A percentile compares a stretch with the other conserved stretches of the same genome.
These are phyloP conservation scores for Colletotrichum truncatum DNA, from an alignment of 2,329 filamentous ascomycete genomes.

Conservation along the genomic window DNA sequence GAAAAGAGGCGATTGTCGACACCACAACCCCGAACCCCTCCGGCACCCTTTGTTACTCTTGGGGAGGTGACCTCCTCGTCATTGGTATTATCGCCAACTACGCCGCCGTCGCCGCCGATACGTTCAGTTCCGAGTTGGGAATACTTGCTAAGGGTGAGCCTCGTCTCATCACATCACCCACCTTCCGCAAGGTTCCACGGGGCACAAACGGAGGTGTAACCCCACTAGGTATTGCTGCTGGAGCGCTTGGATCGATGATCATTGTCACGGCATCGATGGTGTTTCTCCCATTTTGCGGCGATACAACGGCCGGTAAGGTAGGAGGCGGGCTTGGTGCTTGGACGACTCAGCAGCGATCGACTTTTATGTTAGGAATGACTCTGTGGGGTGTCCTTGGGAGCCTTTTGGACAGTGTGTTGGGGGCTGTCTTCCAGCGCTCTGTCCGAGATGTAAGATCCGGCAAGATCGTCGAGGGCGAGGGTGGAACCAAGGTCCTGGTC, in stretches of 20 bases:
- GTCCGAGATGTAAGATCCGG: constrained; percentile 85
- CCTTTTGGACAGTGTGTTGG: constrained; percentile 86
- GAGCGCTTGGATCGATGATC: constrained; percentile 77
- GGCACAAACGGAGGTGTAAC: constrained; percentile 97
- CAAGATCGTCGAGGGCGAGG: constrained; percentile 88
- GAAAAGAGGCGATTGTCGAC: constrained; percentile 50
- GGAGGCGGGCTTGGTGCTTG: constrained; percentile 58
- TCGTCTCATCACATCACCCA: constrained; percentile 84
- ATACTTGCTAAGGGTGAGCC: constrained; percentile 83
- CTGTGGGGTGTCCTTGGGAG: constrained; percentile 82
- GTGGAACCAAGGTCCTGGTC: constrained; percentile 69
- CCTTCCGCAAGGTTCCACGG: constrained; percentile 79
- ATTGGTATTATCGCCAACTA: constrained; percentile 83
- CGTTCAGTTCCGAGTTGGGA: constrained; percentile 93
- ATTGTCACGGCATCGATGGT: constrained; percentile 72
- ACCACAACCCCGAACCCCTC: constrained; percentile 40
- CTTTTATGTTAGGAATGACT: constrained; percentile 67
- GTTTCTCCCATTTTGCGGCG: constrained; percentile 74
- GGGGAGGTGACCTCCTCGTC: constrained; percentile 70
- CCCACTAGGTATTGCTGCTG: constrained; percentile 75
- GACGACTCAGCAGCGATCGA: constrained; percentile 54
- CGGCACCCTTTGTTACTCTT: constrained; percentile 64
- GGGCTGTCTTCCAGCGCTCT: constrained; percentile 84
- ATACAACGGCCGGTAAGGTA: constrained; percentile 42
- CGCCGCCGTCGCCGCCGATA: constrained; percentile 90